These are phyloP conservation scores for Tuctoria greenei DNA, from an alignment of 176 grass and related monocot genomes.

Conservation along the genomic window DNA sequence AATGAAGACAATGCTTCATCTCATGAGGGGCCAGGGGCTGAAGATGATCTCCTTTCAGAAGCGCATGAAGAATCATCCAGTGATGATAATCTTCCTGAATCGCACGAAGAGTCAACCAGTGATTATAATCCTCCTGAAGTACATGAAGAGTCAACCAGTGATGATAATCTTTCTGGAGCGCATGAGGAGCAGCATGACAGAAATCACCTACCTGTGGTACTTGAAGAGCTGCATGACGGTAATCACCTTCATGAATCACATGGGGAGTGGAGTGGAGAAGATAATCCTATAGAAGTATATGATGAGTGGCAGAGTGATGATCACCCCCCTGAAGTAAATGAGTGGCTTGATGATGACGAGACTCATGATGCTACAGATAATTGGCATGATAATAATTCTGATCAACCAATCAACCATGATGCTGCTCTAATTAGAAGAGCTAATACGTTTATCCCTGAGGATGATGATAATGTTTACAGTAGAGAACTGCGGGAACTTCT, in stretches of 20 bases:
- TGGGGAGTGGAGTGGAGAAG: conserved; percentile 51
- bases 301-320: conserved; percentile 65
- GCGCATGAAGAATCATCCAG: conserved; percentile 48
- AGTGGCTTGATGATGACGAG: conserved; percentile 64
- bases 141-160: conserved; percentile 49
- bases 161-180: conserved; percentile 44
- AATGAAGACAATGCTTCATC: conserved; percentile 43
- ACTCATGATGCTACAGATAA: conserved; percentile 59
- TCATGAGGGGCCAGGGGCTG: conserved; percentile 38
- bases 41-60: conserved; percentile 33
- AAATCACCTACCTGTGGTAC: conserved; percentile 41
- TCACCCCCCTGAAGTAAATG: too few relatives aligned
- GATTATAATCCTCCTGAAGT: conserved; percentile 47
- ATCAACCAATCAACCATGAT: conserved; percentile 50
- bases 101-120: conserved; percentile 48
- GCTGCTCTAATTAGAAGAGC: conserved; percentile 58
- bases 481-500: conserved; percentile 84
- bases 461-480: conserved; percentile 86
- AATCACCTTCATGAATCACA: conserved; percentile 47
- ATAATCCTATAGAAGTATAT: conserved; percentile 36
- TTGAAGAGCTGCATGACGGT: conserved; percentile 52
- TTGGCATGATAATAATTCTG: conserved; percentile 61
- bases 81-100: conserved; percentile 47
- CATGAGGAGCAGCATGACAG: conserved; percentile 49
- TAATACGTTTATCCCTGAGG: conserved; percentile 66